A percentile compares a stretch with the other conserved stretches of the same genome.
Conservation (phyloP, 2,329 filamentous ascomycete genomes). For the Karstenula rhodostoma region DNA sequence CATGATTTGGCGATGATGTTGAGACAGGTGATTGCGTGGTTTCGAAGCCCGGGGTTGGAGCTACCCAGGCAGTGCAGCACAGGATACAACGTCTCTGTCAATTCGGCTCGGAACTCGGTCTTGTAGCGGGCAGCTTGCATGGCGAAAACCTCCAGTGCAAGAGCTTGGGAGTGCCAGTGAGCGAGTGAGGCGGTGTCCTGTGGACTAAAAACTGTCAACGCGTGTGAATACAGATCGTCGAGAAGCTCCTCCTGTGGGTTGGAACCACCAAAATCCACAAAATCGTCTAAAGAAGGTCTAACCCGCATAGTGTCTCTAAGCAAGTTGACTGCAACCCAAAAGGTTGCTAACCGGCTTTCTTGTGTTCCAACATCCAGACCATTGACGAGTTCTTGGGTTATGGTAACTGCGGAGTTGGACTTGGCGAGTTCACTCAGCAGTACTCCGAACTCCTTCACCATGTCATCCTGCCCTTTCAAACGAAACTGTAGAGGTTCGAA, state of each 20-base stretch:
- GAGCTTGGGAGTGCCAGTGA: constrained; percentile 78
- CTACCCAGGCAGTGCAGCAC: constrained; percentile 89
- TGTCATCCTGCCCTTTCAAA: constrained; percentile 71
- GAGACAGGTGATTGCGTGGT: constrained; percentile 82
- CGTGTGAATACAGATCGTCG: constrained; percentile 74
- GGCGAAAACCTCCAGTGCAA: constrained; percentile 82
- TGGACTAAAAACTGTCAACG: constrained; percentile 67
- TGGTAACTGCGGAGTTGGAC: constrained; percentile 53
- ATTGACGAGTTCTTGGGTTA: constrained; percentile 72
- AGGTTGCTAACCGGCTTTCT: constrained; percentile 70
- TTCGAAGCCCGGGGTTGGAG: constrained; percentile 70
- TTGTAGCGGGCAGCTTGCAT: constrained; percentile 75
- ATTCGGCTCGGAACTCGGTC: constrained; percentile 77
- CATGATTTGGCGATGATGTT: constrained; percentile 81
- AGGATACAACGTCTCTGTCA: constrained; percentile 91
- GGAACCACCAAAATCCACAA: constrained; percentile 64
- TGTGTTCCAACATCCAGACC: constrained; percentile 67
- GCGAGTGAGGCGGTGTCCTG: constrained; percentile 44
- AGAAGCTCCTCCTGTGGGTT: constrained; percentile 46
- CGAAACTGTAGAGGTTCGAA: constrained; percentile 67
- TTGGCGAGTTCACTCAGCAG: constrained; percentile 64
- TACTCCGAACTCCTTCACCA: constrained; percentile 67
- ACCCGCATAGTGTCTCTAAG: constrained; percentile 65
- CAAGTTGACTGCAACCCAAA: constrained; percentile 82
- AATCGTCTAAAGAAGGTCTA: constrained; percentile 67